These are phyloP conservation scores for Oxyria digyna DNA, from an alignment of 148 eudicot species.

Conservation along the genomic window DNA sequence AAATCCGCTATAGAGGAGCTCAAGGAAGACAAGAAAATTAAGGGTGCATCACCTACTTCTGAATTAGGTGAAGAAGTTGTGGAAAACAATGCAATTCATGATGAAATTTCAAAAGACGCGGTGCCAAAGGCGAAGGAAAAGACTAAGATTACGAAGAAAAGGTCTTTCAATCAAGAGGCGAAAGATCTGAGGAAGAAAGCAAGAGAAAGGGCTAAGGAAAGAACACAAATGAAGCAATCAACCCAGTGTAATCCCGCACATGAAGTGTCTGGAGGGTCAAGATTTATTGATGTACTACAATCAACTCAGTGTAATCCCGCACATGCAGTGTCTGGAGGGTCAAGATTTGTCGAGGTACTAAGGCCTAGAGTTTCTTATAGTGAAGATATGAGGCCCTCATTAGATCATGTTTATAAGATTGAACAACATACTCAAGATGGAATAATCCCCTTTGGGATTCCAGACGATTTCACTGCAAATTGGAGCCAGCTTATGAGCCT, in stretches of 20 bases:
- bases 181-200: slow-evolving; percentile 4
- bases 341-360: neutral
- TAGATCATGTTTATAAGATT: neutral
- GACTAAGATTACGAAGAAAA: neutral
- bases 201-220: neutral
- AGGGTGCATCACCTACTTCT: neutral
- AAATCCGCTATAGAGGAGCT: slow-evolving; percentile 14
- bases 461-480: neutral
- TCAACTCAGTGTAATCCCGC: too few species aligned
- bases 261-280: too few species aligned
- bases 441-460: neutral
- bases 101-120: neutral
- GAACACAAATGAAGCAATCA: slow-evolving; percentile 1
- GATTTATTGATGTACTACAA: too few species aligned
- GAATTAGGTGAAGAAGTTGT: slow-evolving; percentile 5
- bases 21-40: neutral
- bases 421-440: neutral
- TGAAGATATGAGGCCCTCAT: neutral
- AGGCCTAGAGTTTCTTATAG: too few species aligned
- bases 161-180: neutral
- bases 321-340: too few species aligned
- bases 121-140: neutral
- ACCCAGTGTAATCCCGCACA: too few species aligned
- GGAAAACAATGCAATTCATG: neutral
- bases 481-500: slow-evolving; percentile 4